A percentile compares a stretch with the other conserved stretches of the same genome.
Conservation (phyloP, 169 alveolate species). For the Babesia sp. region DNA sequence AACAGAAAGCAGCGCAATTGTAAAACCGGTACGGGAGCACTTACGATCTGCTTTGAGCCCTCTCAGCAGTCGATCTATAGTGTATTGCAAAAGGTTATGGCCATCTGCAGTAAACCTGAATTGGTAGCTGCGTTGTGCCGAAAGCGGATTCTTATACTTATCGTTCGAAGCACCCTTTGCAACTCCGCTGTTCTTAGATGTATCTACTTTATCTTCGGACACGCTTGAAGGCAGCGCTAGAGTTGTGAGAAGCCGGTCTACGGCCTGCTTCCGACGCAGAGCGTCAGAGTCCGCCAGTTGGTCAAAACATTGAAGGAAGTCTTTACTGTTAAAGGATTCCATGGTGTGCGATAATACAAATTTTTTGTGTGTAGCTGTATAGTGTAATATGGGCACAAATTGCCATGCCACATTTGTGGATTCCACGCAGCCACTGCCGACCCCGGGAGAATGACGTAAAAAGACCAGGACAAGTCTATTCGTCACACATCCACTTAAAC, state of each 20-base stretch:
- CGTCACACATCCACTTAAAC: too few species aligned
- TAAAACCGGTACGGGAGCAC: constrained; percentile 39
- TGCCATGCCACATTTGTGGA: not conserved
- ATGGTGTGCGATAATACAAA: constrained; percentile 11
- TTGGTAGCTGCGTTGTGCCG: constrained; percentile 33
- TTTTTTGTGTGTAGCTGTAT: not conserved
- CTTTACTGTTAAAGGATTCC: constrained; percentile 6
- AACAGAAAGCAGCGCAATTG: constrained; percentile 37
- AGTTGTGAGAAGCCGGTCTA: constrained; percentile 13
- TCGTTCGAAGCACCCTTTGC: not conserved
- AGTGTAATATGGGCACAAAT: not conserved
- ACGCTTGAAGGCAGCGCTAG: not conserved
- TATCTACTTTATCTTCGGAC: not conserved
- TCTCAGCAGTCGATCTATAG: constrained; percentile 47
- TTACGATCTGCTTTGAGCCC: constrained; percentile 42
- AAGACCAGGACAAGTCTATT: too few species aligned
- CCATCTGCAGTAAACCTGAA: constrained; percentile 26
- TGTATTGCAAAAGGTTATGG: constrained; percentile 46
- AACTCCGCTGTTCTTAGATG: not conserved
- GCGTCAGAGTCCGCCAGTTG: constrained; percentile 42
- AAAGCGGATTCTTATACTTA: constrained; percentile 27
- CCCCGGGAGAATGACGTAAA: too few species aligned
- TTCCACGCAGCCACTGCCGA: too few species aligned
- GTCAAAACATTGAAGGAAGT: constrained; percentile 43
- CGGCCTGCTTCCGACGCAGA: constrained; percentile 27